phyloP scores from a whole-genome alignment of 2,329 filamentous ascomycete species.

The Stemphylium lycopersici region DNA sequence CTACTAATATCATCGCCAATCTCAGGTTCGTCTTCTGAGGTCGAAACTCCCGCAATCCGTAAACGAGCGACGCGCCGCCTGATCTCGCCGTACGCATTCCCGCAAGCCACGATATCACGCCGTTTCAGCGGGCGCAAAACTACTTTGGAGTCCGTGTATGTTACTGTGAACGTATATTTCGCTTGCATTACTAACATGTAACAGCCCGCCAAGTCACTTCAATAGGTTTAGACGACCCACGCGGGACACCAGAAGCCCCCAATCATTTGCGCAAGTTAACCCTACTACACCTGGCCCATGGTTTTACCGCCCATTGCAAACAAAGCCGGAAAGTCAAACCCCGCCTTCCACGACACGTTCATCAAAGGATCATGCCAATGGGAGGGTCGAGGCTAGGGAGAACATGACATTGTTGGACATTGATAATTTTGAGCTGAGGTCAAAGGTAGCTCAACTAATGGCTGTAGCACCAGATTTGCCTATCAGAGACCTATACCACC shows the following conservation, averaged over 20 bases:
- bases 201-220: neutral
- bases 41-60: neutral
- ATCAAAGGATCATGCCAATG: neutral
- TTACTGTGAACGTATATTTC: no score
- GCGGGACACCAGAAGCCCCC: neutral
- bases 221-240: neutral
- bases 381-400: neutral
- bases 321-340: neutral
- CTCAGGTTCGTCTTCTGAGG: no score
- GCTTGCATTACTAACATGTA: neutral
- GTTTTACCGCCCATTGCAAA: neutral
- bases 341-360: neutral
- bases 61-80: neutral
- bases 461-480: conserved; percentile 23
- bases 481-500: conserved; percentile 20
- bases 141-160: no score
- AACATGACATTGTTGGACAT: conserved; percentile 22
- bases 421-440: conserved; percentile 13
- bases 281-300: neutral
- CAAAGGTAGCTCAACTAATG: conserved; percentile 26
- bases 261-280: neutral
- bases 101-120: neutral
- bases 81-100: neutral
- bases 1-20: neutral
- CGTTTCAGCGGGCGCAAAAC: neutral